Evolutionary conservation across 768 basidiomycete genomes (phyloP), one percentile per base, ranked within the genome.

Genomic region (Pleurotus platypus): DNA sequence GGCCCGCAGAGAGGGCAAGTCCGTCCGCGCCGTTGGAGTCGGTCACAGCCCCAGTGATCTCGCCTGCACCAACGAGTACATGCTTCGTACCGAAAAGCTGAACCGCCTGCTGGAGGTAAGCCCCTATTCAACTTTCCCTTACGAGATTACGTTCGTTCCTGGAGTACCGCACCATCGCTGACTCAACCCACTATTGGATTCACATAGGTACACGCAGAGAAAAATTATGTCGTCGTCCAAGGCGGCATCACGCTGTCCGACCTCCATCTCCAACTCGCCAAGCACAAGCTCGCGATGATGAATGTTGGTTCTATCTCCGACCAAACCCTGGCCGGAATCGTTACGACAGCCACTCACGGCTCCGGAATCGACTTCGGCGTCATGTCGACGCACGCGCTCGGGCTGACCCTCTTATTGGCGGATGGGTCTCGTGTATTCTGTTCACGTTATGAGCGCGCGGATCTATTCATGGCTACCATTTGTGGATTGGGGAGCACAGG

Each of bases 281-380:
- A 73, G 11, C 74, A 86, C 63, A 78, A 79, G 35, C 82, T 98
- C 30, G 95, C 94, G 39, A 87, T 99, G 83, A 85, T 82, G 66
- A 96, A 91, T 71, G 80, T 98, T 59, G 97, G 97, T 37, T 95
- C 94, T 26, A 98, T 99, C 65, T 96, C 94, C 37, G 94, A 97
- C 69, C 96, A 98, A 70, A 92, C 94, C 2, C 79, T 99, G 61
- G 95, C 84, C 24, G 97, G 97, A 45, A 84, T 94, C 63, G 79
- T 98, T 65, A 87, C 93, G 12, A 99, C 97, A 60, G 93, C 93
- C 6, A 95, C 95, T 0, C 97, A 99, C 76, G 97, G 95, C 53
- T 87, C 92, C 11, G 96, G 97, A 42, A 77, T 89, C 58, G 66
- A 72, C 45, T 95, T 82, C 72, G 84, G 84, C 55, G 90, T 92